A percentile compares a stretch with the other conserved stretches of the same genome.
phyloP scores from a whole-genome alignment of 192 early-diverging fungal genomes.

The Coemansia sp. region DNA sequence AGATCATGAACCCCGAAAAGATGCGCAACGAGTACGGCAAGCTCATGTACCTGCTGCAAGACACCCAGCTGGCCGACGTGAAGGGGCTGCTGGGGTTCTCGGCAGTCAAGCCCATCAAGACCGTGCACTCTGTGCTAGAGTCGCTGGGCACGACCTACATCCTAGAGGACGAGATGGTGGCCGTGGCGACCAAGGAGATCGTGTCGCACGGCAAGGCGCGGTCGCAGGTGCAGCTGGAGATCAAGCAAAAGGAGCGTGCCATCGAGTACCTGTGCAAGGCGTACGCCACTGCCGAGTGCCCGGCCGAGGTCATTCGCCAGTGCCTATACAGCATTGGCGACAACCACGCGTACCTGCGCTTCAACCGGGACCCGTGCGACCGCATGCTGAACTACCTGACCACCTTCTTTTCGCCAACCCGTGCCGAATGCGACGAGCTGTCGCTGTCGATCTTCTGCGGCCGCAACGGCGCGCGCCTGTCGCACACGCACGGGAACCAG shows the following conservation, averaged over 20 bases:
- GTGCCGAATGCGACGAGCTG: slow-evolving; percentile 52
- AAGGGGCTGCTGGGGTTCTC: slow-evolving; percentile 73
- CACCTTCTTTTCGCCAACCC: slow-evolving; percentile 60
- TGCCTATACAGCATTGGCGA: slow-evolving; percentile 98
- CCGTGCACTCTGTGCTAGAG: slow-evolving; percentile 75
- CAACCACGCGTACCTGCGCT: slow-evolving; percentile 89
- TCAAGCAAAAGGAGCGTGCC: slow-evolving; percentile 84
- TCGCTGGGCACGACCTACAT: slow-evolving; percentile 59
- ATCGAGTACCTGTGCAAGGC: slow-evolving; percentile 80
- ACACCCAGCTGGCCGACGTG: slow-evolving; percentile 65
- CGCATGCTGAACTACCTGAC: slow-evolving; percentile 78
- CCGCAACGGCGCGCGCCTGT: slow-evolving; percentile 75
- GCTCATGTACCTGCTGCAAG: slow-evolving; percentile 86
- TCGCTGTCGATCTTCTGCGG: slow-evolving; percentile 84
- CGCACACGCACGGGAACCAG: slow-evolving; percentile 89
- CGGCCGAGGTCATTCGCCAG: slow-evolving; percentile 63
- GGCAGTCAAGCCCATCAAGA: slow-evolving; percentile 81
- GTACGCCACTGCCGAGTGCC: slow-evolving; percentile 58
- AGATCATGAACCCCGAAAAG: slow-evolving; percentile 94
- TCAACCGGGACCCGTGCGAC: slow-evolving; percentile 90
- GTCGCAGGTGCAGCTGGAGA: slow-evolving; percentile 71
- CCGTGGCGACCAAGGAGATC: slow-evolving; percentile 60
- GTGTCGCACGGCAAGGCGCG: slow-evolving; percentile 60
- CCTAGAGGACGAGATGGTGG: slow-evolving; percentile 76
- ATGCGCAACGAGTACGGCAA: slow-evolving; percentile 97